A percentile compares a stretch with the other conserved stretches of the same genome.
These are phyloP conservation scores for Camelina laxa DNA, from an alignment of 345 rosid species.

Conservation along the genomic window DNA sequence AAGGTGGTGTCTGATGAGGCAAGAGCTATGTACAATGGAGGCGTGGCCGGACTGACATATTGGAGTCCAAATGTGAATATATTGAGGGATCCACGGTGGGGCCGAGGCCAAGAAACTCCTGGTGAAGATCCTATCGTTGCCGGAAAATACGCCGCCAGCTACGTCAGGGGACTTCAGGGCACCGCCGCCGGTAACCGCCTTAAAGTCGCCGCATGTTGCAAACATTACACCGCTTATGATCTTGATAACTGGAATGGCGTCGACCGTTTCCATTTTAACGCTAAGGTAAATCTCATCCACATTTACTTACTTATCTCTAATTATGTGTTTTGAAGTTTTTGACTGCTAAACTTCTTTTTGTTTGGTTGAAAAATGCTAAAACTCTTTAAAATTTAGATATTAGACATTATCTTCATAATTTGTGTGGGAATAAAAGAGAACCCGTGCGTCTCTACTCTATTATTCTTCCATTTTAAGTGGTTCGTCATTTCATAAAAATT, in stretches of 20 bases:
- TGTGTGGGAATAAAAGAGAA: slow-evolving; percentile 15
- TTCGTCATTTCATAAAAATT: neutral
- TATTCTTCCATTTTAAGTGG: neutral
- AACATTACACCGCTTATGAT: slow-evolving; percentile 96
- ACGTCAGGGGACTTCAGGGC: slow-evolving; percentile 82
- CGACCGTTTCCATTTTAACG: slow-evolving; percentile 88
- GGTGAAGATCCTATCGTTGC: slow-evolving; percentile 88
- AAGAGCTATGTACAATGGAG: slow-evolving; percentile 81
- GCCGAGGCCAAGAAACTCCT: slow-evolving; percentile 90
- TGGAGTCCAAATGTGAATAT: slow-evolving; percentile 91
- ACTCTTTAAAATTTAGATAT: neutral
- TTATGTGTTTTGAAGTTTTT: neutral
- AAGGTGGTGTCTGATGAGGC: slow-evolving; percentile 85
- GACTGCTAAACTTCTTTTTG: neutral
- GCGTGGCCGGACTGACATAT: slow-evolving; percentile 67
- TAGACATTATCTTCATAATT: neutral
- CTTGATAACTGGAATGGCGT: slow-evolving; percentile 94
- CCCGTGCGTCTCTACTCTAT: neutral
- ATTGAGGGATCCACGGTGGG: slow-evolving; percentile 90
- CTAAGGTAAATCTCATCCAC: slow-evolving; percentile 53
- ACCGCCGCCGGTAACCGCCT: slow-evolving; percentile 54
- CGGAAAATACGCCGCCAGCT: slow-evolving; percentile 74
- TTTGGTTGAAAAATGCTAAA: neutral
- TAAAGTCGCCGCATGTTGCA: slow-evolving; percentile 97
- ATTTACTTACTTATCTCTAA: neutral